Base-by-base conservation (phyloP, 2,329 filamentous ascomycete species). In the Ophiostoma ulmi region DNA sequence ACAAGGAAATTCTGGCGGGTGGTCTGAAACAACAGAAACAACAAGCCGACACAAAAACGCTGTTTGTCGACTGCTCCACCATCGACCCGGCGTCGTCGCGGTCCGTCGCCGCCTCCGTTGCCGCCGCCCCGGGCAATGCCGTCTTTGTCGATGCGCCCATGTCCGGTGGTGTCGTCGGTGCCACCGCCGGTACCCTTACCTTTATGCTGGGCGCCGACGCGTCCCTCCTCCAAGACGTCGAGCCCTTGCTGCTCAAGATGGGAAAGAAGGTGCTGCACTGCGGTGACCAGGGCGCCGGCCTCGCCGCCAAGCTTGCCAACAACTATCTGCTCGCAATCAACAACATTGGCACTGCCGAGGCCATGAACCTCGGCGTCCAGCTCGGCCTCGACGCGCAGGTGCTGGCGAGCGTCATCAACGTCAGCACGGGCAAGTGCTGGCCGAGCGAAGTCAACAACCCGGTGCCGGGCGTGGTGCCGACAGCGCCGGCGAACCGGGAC, bases 61-160 rank as follows among this genome's bases (percentile, higher is more conserved):
- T 97, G 71, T 97, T 97, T 79, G 95, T 99, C 77, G 95, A 99
- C 80, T 94, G 91, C 80, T 98, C 94, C 3, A 99, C 95, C 20
- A 98, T 99, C 77, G 95, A 98, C 80, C 93, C 94, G 0, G 88
- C 88, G 41, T 92, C 93, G 2, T 97, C 94, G 0, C 88, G 88
- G 55, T 86, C 88, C 74, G 90, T 98, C 5, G 93, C 93, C 31
- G 84, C 88, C 72, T 85, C 86, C 35, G 89, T 96, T 1, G 73
- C 80, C 1, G 67, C 71, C 4, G 75, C 86, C 84, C 75, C 76
- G 71, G 86, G 86, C 5, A 22, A 13, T 14, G 31, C 31, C 31
- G 87, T 88, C 0, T 97, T 98, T 77, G 89, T 97, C 72, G 95
- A 99, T 78, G 94, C 95, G 3, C 95, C 95, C 64, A 97, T 99